These are phyloP conservation scores for Trypanosoma mega DNA, from an alignment of 208 protist genomes.

Conservation along the genomic window DNA sequence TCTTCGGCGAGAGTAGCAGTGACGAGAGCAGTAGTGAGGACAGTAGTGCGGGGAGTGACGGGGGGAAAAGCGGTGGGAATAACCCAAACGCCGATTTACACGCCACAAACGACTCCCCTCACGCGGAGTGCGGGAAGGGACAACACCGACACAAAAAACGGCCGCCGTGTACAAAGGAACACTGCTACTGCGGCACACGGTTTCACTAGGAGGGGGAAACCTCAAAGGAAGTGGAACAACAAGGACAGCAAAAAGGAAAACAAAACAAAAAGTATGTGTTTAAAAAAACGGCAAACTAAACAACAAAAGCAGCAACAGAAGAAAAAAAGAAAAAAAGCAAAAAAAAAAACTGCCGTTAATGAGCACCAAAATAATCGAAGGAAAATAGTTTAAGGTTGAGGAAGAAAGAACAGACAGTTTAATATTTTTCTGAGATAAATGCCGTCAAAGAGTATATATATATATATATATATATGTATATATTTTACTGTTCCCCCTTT, in stretches of 20 bases:
- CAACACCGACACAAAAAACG: constrained; percentile 25
- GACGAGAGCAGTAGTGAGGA: constrained; percentile 40
- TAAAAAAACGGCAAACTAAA: neutral
- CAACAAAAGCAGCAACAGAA: neutral
- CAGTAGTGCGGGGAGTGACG: neutral
- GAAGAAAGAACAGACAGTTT: too few species aligned
- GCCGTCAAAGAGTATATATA: constrained; percentile 4
- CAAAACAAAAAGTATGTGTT: neutral
- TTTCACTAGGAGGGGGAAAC: too few species aligned
- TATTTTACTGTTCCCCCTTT: too few species aligned
- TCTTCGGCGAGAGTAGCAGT: constrained; percentile 86
- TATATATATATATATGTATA: neutral
- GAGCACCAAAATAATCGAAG: too few species aligned
- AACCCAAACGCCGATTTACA: neutral
- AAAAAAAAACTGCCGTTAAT: neutral
- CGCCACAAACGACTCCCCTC: neutral
- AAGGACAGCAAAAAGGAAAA: neutral
- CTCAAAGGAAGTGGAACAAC: too few species aligned
- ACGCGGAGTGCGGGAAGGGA: constrained; percentile 12
- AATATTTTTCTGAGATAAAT: too few species aligned
- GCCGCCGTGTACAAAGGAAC: constrained; percentile 52
- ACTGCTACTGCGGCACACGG: constrained; percentile 72
- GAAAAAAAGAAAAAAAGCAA: neutral
- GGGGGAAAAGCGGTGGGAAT: too few species aligned
- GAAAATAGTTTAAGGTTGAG: too few species aligned